phyloP scores from a whole-genome alignment of 768 basidiomycete species.

The Pleurotus ostreatus region DNA sequence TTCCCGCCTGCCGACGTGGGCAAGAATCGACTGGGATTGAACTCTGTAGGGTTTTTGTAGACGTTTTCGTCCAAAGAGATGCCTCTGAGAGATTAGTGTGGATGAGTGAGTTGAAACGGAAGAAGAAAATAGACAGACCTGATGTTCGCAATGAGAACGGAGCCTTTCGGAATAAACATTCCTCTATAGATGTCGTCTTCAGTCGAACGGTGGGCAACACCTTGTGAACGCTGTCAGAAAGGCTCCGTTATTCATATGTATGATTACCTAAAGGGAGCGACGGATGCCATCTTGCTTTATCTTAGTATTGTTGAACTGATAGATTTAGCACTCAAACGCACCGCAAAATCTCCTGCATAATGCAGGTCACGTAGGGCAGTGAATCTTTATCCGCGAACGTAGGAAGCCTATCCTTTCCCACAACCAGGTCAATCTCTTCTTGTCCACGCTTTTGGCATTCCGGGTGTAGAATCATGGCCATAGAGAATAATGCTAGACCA shows the following conservation, averaged over 20 bases:
- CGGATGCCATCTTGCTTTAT: conserved; percentile 14
- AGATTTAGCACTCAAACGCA: not conserved
- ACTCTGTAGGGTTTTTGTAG: too few species aligned
- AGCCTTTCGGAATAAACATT: conserved; percentile 32
- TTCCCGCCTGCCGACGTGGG: too few species aligned
- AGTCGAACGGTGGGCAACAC: conserved; percentile 21
- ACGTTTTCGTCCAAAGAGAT: conserved; percentile 12
- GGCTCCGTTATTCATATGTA: too few species aligned
- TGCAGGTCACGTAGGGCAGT: conserved; percentile 22
- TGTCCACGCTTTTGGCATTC: conserved; percentile 20
- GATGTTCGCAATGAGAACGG: conserved; percentile 23
- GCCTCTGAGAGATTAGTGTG: conserved; percentile 12
- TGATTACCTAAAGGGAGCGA: conserved; percentile 18
- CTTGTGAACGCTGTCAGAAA: conserved; percentile 13
- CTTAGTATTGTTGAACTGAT: not conserved
- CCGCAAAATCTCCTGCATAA: conserved; percentile 19
- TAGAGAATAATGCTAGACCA: conserved; percentile 19
- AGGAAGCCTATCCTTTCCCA: conserved; percentile 21
- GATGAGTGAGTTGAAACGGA: too few species aligned
- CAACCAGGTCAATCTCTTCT: conserved; percentile 22
- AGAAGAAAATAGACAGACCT: conserved; percentile 5
- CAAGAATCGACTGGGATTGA: too few species aligned
- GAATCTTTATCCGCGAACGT: conserved; percentile 17
- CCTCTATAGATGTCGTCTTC: conserved; percentile 28
- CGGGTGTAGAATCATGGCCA: conserved; percentile 16